Evolutionary conservation across 148 eudicot genomes (phyloP).

Genomic region (Spergularia marina): DNA sequence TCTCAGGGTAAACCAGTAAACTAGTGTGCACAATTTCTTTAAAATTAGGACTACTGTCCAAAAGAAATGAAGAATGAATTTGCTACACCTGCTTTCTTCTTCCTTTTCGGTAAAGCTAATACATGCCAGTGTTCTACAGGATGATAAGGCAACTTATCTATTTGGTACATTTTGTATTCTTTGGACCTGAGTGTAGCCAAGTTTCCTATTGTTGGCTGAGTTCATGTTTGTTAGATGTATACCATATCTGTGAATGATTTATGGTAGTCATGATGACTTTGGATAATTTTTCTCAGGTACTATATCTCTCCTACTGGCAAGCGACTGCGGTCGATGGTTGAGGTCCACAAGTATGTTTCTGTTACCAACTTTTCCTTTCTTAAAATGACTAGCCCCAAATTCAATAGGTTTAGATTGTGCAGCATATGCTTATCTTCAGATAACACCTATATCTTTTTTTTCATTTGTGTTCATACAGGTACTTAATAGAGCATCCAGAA

Average conservation of each 20-base stretch:
- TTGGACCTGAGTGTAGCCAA: not conserved
- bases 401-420: not conserved
- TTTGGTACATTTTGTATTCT: not conserved
- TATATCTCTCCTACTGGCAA: slow-evolving; percentile 81
- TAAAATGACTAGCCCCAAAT: too few species aligned
- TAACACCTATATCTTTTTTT: not conserved
- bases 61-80: not conserved
- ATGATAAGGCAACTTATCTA: not conserved
- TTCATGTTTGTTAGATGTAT: not conserved
- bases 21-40: not conserved
- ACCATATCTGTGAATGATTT: not conserved
- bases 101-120: too few species aligned
- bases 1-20: not conserved
- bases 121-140: not conserved
- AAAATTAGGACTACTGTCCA: not conserved
- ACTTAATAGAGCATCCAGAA: slow-evolving; percentile 71
- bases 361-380: not conserved
- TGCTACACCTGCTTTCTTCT: not conserved
- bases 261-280: not conserved
- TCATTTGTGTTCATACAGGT: slow-evolving; percentile 41
- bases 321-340: slow-evolving; percentile 86
- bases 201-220: slow-evolving; percentile 1
- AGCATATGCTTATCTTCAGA: not conserved
- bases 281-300: slow-evolving; percentile 53
- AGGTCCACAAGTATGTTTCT: slow-evolving; percentile 64